Conservation (phyloP, 441 rosid genomes). For the Croton setiger region DNA sequence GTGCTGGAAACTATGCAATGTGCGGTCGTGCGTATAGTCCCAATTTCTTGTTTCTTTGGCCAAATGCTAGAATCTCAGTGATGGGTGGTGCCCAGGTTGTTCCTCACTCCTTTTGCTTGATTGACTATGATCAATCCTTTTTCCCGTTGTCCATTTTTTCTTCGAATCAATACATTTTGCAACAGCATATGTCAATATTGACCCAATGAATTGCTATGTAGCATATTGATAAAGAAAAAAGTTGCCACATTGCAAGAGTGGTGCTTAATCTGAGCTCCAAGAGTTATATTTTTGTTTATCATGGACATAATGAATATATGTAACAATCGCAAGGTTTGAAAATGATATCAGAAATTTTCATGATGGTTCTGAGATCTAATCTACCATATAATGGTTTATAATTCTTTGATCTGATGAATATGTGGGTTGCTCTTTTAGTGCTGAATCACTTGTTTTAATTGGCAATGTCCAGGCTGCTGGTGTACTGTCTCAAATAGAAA, state of each 20-base stretch:
- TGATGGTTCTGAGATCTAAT: background rate
- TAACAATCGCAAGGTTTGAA: background rate
- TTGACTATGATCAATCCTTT: background rate
- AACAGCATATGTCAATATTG: background rate
- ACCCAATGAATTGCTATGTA: background rate
- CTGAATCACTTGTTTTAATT: conserved; percentile 13
- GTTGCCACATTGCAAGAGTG: background rate
- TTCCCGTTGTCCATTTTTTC: background rate
- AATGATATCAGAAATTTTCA: background rate
- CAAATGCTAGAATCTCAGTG: conserved; percentile 87
- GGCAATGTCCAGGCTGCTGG: conserved; percentile 71
- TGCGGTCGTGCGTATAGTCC: conserved; percentile 98
- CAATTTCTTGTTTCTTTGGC: conserved; percentile 91
- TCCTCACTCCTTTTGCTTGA: conserved; percentile 4
- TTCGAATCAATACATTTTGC: background rate
- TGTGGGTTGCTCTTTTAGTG: background rate
- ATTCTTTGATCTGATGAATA: background rate
- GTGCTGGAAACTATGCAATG: conserved; percentile 99
- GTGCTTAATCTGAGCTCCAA: background rate
- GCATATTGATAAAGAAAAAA: too few relatives aligned
- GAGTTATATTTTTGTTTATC: background rate
- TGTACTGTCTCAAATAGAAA: conserved; percentile 86
- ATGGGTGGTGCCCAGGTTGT: conserved; percentile 98
- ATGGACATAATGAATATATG: background rate
- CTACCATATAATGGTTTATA: background rate